Conservation (phyloP, 495 filamentous ascomycete species). For the Astrocystis sublimbata region DNA sequence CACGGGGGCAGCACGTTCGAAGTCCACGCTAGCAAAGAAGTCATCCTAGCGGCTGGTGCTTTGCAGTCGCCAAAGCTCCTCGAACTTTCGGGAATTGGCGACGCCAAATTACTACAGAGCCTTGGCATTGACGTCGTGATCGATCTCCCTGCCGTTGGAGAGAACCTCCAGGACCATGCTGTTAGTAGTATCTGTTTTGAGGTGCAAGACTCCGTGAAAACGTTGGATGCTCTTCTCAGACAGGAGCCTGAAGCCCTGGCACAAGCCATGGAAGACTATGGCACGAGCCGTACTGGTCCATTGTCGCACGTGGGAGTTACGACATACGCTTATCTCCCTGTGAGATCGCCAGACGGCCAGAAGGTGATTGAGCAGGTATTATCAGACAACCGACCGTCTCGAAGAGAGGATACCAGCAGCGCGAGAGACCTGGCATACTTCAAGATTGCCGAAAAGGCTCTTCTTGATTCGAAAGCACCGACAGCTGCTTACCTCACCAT, state of each 20-base stretch:
- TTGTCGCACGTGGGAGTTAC: slow-evolving; percentile 63
- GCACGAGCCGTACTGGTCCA: slow-evolving; percentile 20
- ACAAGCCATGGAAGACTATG: slow-evolving; percentile 22
- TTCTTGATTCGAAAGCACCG: slow-evolving; percentile 19
- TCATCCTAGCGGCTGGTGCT: slow-evolving; percentile 59
- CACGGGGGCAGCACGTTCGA: not conserved
- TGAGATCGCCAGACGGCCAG: slow-evolving; percentile 15
- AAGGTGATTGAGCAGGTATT: slow-evolving; percentile 22
- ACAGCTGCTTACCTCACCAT: slow-evolving; percentile 27
- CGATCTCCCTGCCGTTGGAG: slow-evolving; percentile 73
- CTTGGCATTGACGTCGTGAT: slow-evolving; percentile 65
- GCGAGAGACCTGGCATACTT: slow-evolving; percentile 11
- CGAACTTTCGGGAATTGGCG: slow-evolving; percentile 75
- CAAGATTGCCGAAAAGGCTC: slow-evolving; percentile 21
- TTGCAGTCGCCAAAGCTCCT: slow-evolving; percentile 60
- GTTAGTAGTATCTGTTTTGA: slow-evolving; percentile 41
- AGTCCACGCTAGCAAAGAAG: slow-evolving; percentile 37
- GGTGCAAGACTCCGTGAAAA: slow-evolving; percentile 55
- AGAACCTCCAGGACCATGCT: slow-evolving; percentile 59
- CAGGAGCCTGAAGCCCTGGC: slow-evolving; percentile 61
- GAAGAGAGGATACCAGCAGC: not conserved
- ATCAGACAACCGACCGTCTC: slow-evolving; percentile 67
- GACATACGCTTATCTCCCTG: slow-evolving; percentile 72
- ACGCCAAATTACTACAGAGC: slow-evolving; percentile 56
- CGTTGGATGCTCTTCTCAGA: slow-evolving; percentile 71